Conservation (phyloP, 139 green algal genomes). For the Mesotaenium endlicherianum region DNA sequence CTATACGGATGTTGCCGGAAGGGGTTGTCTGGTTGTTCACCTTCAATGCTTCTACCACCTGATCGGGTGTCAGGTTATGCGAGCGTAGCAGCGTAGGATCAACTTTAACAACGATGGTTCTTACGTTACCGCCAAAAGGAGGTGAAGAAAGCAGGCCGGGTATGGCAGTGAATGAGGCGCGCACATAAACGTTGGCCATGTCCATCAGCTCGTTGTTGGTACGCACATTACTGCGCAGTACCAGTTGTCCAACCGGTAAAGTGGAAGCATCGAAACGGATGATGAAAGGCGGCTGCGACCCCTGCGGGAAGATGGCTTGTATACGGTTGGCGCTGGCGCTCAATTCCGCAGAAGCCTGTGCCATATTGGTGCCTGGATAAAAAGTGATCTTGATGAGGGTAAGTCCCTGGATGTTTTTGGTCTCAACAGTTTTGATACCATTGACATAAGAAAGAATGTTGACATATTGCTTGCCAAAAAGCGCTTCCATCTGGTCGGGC, state of each 20-base stretch:
- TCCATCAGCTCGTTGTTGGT: neutral
- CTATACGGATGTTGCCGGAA: neutral
- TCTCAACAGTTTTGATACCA: neutral
- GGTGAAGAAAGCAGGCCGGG: neutral
- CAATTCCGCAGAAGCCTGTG: neutral
- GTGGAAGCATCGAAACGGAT: neutral
- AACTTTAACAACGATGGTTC: neutral
- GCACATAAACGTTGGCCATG: neutral
- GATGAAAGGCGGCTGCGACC: neutral
- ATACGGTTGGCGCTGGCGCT: neutral
- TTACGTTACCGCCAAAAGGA: neutral
- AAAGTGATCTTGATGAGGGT: neutral
- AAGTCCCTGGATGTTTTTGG: neutral
- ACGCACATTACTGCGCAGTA: neutral
- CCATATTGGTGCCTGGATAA: neutral
- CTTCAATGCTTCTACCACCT: neutral
- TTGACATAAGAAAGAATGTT: neutral
- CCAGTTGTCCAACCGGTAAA: neutral
- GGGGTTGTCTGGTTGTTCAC: neutral
- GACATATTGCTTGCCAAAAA: neutral
- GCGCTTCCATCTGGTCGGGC: neutral
- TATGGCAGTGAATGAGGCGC: neutral
- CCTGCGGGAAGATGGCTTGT: neutral
- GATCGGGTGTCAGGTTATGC: neutral
- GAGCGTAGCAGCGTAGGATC: neutral